A percentile compares a stretch with the other conserved stretches of the same genome.
phyloP scores from a whole-genome alignment of 257 asterid species.

The Solanum arcanum region DNA sequence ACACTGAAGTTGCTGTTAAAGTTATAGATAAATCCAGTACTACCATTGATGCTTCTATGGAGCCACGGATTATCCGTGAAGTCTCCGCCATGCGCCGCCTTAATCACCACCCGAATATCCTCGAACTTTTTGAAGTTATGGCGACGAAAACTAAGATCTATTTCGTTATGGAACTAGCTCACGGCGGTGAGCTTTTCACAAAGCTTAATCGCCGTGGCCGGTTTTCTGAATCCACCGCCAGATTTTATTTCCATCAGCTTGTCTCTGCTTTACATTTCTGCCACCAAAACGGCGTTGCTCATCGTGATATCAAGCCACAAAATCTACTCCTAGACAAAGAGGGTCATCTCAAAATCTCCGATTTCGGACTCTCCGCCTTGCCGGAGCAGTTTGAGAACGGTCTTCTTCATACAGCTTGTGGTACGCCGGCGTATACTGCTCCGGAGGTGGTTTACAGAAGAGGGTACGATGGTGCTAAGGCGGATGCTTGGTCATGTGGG shows the following conservation, averaged over 20 bases:
- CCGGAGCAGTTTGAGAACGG: conserved; percentile 58
- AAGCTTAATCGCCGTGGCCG: conserved; percentile 37
- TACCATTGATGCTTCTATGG: conserved; percentile 35
- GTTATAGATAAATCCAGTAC: conserved; percentile 51
- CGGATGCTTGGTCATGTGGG: conserved; percentile 97
- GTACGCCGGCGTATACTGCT: conserved; percentile 89
- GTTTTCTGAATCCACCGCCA: conserved; percentile 45
- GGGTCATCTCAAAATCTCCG: conserved; percentile 57
- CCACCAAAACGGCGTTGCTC: conserved; percentile 73
- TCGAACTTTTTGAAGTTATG: conserved; percentile 70
- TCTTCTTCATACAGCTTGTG: conserved; percentile 66
- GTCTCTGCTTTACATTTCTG: conserved; percentile 71
- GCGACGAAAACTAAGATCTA: conserved; percentile 73
- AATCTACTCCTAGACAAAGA: conserved; percentile 59
- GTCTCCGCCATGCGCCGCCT: conserved; percentile 90
- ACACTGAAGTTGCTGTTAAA: conserved; percentile 49
- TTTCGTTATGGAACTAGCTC: conserved; percentile 88
- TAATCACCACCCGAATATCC: conserved; percentile 63
- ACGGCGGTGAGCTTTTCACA: conserved; percentile 66
- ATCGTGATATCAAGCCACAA: conserved; percentile 90
- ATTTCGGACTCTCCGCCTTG: conserved; percentile 84
- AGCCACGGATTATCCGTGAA: conserved; percentile 64
- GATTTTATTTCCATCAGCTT: conserved; percentile 51
- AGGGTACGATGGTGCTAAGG: conserved; percentile 76
- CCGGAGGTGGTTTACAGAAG: conserved; percentile 68